Conservation (phyloP, 2,329 filamentous ascomycete genomes). For the Capronia americana region DNA sequence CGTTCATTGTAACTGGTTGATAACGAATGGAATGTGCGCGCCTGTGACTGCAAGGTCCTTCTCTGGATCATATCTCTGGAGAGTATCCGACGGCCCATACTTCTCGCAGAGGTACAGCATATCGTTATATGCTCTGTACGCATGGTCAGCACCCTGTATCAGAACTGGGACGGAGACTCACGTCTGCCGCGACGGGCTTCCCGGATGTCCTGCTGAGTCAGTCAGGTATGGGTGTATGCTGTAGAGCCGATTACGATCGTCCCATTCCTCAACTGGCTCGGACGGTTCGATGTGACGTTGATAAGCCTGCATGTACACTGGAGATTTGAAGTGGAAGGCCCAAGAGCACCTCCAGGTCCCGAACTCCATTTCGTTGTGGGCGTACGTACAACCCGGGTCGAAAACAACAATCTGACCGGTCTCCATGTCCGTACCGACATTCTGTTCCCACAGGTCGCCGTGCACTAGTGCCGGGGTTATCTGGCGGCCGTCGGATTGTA, state of each 20-base stretch:
- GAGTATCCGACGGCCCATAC: constrained; percentile 44
- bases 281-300: constrained; percentile 37
- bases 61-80: constrained; percentile 43
- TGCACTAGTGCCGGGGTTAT: constrained; percentile 13
- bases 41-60: constrained; percentile 41
- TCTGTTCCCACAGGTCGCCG: constrained; percentile 15
- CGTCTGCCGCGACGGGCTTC: constrained; percentile 40
- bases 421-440: constrained; percentile 12
- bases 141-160: background rate
- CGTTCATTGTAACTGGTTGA: constrained; percentile 17
- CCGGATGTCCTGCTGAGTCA: constrained; percentile 39
- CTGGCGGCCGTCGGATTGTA: constrained; percentile 13
- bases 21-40: constrained; percentile 26
- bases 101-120: constrained; percentile 49
- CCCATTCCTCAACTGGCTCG: constrained; percentile 37
- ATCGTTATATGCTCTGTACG: constrained; percentile 46
- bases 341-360: constrained; percentile 39
- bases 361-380: constrained; percentile 33
- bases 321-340: constrained; percentile 35
- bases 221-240: constrained; percentile 39
- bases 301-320: constrained; percentile 37
- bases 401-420: constrained; percentile 7
- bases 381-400: constrained; percentile 14
- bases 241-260: constrained; percentile 42
- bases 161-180: constrained; percentile 29